A percentile compares a stretch with the other conserved stretches of the same genome.
Conservation (phyloP, 257 asterid genomes). For the Anisodus acutangulus region DNA sequence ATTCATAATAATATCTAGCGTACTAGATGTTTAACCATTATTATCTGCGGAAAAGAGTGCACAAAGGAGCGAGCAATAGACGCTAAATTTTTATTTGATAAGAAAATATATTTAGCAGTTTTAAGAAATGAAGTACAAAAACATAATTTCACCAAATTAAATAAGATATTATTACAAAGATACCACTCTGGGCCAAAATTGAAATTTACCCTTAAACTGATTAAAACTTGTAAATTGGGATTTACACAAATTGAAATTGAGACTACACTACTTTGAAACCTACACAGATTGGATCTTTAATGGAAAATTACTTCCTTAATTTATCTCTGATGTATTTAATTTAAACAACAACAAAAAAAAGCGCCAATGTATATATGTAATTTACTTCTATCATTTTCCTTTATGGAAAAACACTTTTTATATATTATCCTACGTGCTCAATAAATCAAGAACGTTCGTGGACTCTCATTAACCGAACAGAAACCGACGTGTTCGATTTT, state of each 20-base stretch:
- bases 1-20: too few relatives aligned
- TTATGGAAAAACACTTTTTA: background rate
- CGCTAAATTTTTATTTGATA: background rate
- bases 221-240: background rate
- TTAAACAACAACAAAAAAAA: background rate
- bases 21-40: background rate
- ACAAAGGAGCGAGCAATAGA: background rate
- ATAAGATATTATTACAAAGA: too few relatives aligned
- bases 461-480: slow-evolving; percentile 4
- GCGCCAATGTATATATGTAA: background rate
- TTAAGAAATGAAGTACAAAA: background rate
- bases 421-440: background rate
- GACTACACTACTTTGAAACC: background rate
- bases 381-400: background rate
- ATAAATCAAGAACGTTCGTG: slow-evolving; percentile 7
- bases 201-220: too few relatives aligned
- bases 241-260: too few relatives aligned
- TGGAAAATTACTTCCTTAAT: background rate
- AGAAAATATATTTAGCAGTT: background rate
- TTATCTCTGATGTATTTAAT: background rate
- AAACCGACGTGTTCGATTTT: background rate
- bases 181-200: too few relatives aligned
- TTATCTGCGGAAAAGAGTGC: background rate
- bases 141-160: too few relatives aligned
- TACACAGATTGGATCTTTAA: background rate